These are phyloP conservation scores for Neonectria hederae DNA, from an alignment of 2,329 filamentous ascomycete species.

Conservation along the genomic window DNA sequence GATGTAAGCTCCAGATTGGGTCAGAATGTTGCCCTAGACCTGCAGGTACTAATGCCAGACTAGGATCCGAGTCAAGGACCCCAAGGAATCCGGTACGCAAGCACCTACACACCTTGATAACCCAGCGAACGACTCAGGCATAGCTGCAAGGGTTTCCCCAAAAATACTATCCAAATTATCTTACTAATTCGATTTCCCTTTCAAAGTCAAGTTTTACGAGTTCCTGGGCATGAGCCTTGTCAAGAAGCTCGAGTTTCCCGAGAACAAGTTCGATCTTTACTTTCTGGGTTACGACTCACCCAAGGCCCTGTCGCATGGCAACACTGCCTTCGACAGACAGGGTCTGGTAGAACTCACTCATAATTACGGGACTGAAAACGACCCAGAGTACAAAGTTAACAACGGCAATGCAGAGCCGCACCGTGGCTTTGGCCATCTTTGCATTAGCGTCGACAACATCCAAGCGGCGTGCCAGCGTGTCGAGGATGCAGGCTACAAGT, in stretches of 20 bases:
- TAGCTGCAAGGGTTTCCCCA: not conserved
- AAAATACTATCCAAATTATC: not conserved
- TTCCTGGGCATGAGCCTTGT: constrained; percentile 88
- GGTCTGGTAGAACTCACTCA: constrained; percentile 88
- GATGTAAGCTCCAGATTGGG: constrained; percentile 67
- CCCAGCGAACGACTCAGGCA: constrained; percentile 4
- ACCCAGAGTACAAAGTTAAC: constrained; percentile 80
- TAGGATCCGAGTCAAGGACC: constrained; percentile 97
- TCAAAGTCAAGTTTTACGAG: constrained; percentile 87
- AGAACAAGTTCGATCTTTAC: constrained; percentile 94
- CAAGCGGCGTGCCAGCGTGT: constrained; percentile 90
- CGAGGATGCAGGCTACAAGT: constrained; percentile 88
- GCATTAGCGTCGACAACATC: constrained; percentile 83
- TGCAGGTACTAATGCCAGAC: constrained; percentile 24
- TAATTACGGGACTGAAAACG: constrained; percentile 89
- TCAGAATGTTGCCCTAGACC: not conserved
- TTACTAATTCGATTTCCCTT: not conserved
- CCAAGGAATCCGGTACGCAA: constrained; percentile 74
- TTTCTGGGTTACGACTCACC: constrained; percentile 90
- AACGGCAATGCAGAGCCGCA: constrained; percentile 93
- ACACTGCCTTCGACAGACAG: constrained; percentile 81
- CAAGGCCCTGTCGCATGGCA: constrained; percentile 76
- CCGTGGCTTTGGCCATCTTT: constrained; percentile 86
- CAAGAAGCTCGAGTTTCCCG: constrained; percentile 82
- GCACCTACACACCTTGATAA: constrained; percentile 35